These are phyloP conservation scores for Backusella australiensis DNA, from an alignment of 192 early-diverging fungal genomes.

Conservation along the genomic window DNA sequence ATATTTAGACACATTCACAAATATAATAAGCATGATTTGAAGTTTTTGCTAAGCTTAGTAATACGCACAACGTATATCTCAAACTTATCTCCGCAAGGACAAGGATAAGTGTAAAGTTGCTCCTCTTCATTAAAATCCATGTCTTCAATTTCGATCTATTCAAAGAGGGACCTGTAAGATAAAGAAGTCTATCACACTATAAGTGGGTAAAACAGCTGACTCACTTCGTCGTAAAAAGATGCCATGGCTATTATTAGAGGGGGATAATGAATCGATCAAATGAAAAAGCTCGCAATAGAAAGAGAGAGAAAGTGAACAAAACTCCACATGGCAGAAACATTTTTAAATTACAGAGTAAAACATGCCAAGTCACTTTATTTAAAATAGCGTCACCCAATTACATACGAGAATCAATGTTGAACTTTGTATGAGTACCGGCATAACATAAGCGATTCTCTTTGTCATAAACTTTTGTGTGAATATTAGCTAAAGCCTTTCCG, in stretches of 20 bases:
- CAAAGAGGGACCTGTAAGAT: neutral
- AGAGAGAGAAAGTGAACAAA: neutral
- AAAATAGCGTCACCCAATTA: neutral
- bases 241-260: slow-evolving; percentile 25
- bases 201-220: neutral
- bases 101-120: slow-evolving; percentile 86
- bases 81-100: slow-evolving; percentile 96
- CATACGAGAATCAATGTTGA: slow-evolving; percentile 20
- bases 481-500: slow-evolving; percentile 20
- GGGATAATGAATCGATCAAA: neutral
- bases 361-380: slow-evolving; percentile 8
- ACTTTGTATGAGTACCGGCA: slow-evolving; percentile 31
- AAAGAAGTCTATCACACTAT: neutral
- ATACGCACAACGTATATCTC: slow-evolving; percentile 69
- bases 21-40: neutral
- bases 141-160: slow-evolving; percentile 62
- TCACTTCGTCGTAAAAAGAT: slow-evolving; percentile 50
- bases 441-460: slow-evolving; percentile 18
- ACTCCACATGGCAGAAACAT: neutral
- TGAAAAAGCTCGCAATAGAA: slow-evolving; percentile 1
- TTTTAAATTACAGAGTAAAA: neutral
- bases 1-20: neutral
- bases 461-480: slow-evolving; percentile 29
- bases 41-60: neutral
- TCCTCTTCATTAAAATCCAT: slow-evolving; percentile 89